Conservation (phyloP, 2,329 filamentous ascomycete genomes). For the Diaporthe caulivora region DNA sequence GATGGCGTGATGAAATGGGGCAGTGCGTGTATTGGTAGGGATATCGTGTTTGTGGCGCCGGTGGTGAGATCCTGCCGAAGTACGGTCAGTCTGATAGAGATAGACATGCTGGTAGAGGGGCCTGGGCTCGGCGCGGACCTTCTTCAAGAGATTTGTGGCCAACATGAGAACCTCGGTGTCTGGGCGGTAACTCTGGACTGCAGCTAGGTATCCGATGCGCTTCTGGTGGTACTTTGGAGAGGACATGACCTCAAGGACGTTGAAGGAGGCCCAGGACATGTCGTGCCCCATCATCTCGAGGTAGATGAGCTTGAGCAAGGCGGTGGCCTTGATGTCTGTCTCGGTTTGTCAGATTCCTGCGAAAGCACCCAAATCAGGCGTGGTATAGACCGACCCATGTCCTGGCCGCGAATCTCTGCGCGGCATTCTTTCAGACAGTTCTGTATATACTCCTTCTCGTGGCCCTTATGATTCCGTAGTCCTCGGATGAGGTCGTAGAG, state of each 20-base stretch:
- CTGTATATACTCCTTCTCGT: conserved; percentile 95
- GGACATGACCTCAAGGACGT: conserved; percentile 99
- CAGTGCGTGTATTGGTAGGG: conserved; percentile 88
- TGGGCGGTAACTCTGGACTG: conserved; percentile 93
- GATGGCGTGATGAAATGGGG: conserved; percentile 95
- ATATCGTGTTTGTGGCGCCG: conserved; percentile 80
- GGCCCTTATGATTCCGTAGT: conserved; percentile 93
- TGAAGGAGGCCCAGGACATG: conserved; percentile 99
- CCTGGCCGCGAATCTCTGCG: conserved; percentile 89
- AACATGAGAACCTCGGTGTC: conserved; percentile 98
- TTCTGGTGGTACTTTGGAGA: conserved; percentile 96
- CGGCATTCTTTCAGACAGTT: conserved; percentile 95
- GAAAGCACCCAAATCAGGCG: background rate
- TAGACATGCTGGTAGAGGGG: background rate
- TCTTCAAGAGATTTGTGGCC: conserved; percentile 96
- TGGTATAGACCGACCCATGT: conserved; percentile 77
- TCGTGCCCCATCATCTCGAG: conserved; percentile 99
- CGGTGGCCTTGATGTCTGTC: conserved; percentile 92
- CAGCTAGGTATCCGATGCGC: conserved; percentile 92
- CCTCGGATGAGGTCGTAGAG: conserved; percentile 98
- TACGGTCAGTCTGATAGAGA: conserved; percentile 39
- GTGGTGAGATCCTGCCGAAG: conserved; percentile 76
- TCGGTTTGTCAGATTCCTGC: background rate
- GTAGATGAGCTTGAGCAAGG: conserved; percentile 94
- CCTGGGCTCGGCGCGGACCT: conserved; percentile 63